Evolutionary conservation across 176 grass and related monocot genomes (phyloP), one percentile per base, ranked within the genome.

Genomic region (Rhynchospora pubera): DNA sequence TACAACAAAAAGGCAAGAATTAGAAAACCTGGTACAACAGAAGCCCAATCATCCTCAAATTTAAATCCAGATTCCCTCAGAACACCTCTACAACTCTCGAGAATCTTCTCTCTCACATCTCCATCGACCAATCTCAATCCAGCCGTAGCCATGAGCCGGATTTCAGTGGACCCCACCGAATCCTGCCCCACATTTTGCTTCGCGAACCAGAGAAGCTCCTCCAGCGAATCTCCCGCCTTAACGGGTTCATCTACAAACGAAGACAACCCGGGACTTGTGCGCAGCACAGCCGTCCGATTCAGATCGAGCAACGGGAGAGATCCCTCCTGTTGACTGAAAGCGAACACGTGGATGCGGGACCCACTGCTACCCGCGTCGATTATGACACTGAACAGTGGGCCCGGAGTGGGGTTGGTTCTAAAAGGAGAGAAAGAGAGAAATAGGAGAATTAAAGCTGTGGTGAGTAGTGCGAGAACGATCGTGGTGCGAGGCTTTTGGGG

Each of bases 91-190:
- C 92, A 92, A 15, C 90, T 92, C 58, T 83, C 84, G 55, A 98
- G 30, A 82, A 98, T 93, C 13, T 78, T 84, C 58, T 89, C 90
- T 88, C 58, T 85, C 8, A 89, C 46, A 30, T 43, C 61, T 60
- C 55, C 79, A 59, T 87, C 82, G 15, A 94, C 82, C 81, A 94
- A 77, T 56, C 92, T 85, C 77, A 97, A 83, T 30, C 95, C 92
- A 5, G 92, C 92, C 28, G 95, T 97, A 12, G 92, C 90, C 95
- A 97, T 97, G 48, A 97, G 84, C 56, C 95, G 74, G n/a, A 97
- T 83, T 18, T 97, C 88, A 30, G 90, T 88, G 50, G 62, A 82
- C 24, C 12, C 77, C 48, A 80, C 78, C 72, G 5, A 4, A 53
- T 68, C 74, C 75, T 65, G 46, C 16, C 86, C 84, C 19, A 97